Percentiles rank a stretch among this genome's conserved stretches.
phyloP scores from a whole-genome alignment of 2,329 filamentous ascomycete genomes.

The Venturia carpophila region DNA sequence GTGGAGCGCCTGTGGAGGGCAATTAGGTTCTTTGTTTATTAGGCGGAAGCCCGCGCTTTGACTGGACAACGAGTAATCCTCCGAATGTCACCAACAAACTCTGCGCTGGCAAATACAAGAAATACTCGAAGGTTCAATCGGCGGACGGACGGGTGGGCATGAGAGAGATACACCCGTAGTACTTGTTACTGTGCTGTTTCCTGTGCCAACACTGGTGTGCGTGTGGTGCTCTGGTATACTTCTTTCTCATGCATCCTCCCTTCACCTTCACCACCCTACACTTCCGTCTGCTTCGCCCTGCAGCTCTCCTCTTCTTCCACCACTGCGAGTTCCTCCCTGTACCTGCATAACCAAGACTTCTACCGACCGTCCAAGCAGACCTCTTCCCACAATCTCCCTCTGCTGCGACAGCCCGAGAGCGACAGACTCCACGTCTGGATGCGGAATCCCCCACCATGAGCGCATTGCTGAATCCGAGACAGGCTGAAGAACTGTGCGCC shows the following conservation, averaged over 20 bases:
- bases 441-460: slow-evolving; percentile 10
- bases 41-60: neutral
- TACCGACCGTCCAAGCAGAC: neutral
- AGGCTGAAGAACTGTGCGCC: slow-evolving; percentile 80
- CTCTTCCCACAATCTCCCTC: neutral
- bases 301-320: slow-evolving; percentile 1
- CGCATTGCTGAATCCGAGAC: slow-evolving; percentile 55
- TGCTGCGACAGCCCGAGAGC: neutral
- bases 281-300: neutral
- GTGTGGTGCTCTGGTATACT: too few species aligned
- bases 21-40: neutral
- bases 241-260: neutral
- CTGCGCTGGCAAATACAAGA: neutral
- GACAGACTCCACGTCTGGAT: neutral
- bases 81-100: neutral
- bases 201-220: neutral
- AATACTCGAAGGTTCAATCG: too few species aligned
- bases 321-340: neutral
- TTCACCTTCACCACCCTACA: neutral
- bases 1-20: neutral
- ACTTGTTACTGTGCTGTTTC: neutral
- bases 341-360: slow-evolving; percentile 1
- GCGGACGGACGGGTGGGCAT: neutral
- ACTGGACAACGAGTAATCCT: slow-evolving; percentile 11
- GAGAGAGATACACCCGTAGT: neutral